Evolutionary conservation across 2,329 filamentous ascomycete genomes (phyloP).

Genomic region (Ceratocystiopsis sp.): DNA sequence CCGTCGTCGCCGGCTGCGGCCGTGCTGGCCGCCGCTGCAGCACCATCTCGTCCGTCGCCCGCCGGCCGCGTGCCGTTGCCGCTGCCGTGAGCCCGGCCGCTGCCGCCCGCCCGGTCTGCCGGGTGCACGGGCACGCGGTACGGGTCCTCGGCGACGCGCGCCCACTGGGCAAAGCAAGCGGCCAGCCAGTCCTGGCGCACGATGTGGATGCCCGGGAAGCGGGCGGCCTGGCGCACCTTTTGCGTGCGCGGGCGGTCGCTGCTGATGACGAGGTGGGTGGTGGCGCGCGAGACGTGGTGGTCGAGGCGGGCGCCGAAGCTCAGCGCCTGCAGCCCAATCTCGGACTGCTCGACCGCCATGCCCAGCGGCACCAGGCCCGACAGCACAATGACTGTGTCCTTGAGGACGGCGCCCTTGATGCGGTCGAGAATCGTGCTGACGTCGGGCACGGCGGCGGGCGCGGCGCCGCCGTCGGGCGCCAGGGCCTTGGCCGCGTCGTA

Average conservation of each 20-base stretch:
- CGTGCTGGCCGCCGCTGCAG: no score
- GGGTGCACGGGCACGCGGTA: constrained; percentile 65
- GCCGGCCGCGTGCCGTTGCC: no score
- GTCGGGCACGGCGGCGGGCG: constrained; percentile 40
- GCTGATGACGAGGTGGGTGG: constrained; percentile 61
- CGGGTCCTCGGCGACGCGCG: constrained; percentile 56
- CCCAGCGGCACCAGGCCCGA: constrained; percentile 80
- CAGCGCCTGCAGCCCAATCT: constrained; percentile 73
- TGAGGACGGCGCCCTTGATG: constrained; percentile 63
- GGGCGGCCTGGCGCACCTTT: constrained; percentile 76
- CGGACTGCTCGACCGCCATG: constrained; percentile 60
- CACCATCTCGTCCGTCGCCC: no score
- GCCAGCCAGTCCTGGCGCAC: constrained; percentile 83
- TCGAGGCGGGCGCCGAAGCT: constrained; percentile 61
- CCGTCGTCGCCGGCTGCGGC: constrained; percentile 15
- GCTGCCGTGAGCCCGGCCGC: no score
- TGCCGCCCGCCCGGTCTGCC: constrained; percentile 46
- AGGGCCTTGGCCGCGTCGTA: constrained; percentile 43
- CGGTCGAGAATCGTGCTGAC: constrained; percentile 68
- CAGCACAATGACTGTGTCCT: constrained; percentile 63
- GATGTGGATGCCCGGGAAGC: constrained; percentile 68
- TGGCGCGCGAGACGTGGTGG: constrained; percentile 38
- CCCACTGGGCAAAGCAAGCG: constrained; percentile 73
- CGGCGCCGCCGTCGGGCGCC: constrained; percentile 23
- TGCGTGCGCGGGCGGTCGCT: constrained; percentile 61